Conservation (phyloP, 148 eudicot genomes). For the Diospyros kaki region DNA sequence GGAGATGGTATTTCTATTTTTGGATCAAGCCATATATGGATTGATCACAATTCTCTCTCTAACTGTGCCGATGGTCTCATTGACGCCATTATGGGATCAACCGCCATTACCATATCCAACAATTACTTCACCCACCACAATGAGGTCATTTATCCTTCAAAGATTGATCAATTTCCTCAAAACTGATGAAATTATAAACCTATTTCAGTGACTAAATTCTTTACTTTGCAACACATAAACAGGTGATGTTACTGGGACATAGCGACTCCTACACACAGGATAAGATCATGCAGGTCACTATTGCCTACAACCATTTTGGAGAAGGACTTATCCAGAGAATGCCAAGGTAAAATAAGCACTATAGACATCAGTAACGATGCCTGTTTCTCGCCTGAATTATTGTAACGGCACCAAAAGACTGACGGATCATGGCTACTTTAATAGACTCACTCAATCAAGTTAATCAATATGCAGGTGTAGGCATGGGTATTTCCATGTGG, state of each 20-base stretch:
- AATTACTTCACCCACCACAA: constrained; percentile 86
- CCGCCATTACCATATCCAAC: constrained; percentile 84
- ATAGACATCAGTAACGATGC: too few relatives aligned
- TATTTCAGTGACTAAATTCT: too few relatives aligned
- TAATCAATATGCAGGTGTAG: constrained; percentile 61
- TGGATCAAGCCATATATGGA: constrained; percentile 84
- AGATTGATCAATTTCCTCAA: too few relatives aligned
- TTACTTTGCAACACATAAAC: neutral
- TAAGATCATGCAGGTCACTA: constrained; percentile 86
- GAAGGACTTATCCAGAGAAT: constrained; percentile 89
- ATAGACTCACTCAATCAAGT: neutral
- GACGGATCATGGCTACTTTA: too few relatives aligned
- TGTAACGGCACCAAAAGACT: too few relatives aligned
- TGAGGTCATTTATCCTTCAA: constrained; percentile 45
- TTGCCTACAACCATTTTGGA: constrained; percentile 94
- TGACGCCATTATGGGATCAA: constrained; percentile 93
- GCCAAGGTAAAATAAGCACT: constrained; percentile 59
- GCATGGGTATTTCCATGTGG: constrained; percentile 93
- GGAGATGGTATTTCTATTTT: constrained; percentile 81
- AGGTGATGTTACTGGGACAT: constrained; percentile 89
- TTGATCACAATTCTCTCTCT: constrained; percentile 82
- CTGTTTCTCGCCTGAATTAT: too few relatives aligned
- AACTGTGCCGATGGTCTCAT: constrained; percentile 86
- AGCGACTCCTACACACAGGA: constrained; percentile 74
- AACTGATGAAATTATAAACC: too few relatives aligned